phyloP scores from a whole-genome alignment of 331 rosid species.

The Dryas integrifolia region DNA sequence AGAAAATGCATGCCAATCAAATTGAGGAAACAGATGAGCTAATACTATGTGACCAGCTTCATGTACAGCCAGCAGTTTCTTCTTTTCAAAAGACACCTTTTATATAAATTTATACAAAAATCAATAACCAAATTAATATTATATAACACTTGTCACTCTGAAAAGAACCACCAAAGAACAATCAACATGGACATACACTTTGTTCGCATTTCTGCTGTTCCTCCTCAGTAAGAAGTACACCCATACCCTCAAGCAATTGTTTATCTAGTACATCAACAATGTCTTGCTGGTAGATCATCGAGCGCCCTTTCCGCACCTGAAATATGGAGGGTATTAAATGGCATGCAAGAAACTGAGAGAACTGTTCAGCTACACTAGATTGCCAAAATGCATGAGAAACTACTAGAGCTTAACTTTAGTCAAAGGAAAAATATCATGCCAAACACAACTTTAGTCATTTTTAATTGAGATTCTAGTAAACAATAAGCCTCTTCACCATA shows the following conservation, averaged over 20 bases:
- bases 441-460: neutral
- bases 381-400: slow-evolving; percentile 16
- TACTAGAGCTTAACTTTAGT: neutral
- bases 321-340: slow-evolving; percentile 18
- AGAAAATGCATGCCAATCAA: slow-evolving; percentile 98
- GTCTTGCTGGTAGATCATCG: slow-evolving; percentile 68
- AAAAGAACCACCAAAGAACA: slow-evolving; percentile 7
- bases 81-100: slow-evolving; percentile 75
- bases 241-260: slow-evolving; percentile 98
- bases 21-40: slow-evolving; percentile 93
- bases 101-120: slow-evolving; percentile 17
- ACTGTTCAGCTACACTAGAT: neutral
- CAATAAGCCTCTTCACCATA: neutral
- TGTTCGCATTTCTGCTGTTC: slow-evolving; percentile 90
- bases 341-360: slow-evolving; percentile 1
- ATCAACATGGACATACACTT: slow-evolving; percentile 48
- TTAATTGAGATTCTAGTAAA: neutral
- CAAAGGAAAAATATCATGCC: neutral
- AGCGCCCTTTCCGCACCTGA: slow-evolving; percentile 89
- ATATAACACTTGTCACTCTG: slow-evolving; percentile 2
- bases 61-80: slow-evolving; percentile 87
- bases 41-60: slow-evolving; percentile 93
- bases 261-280: slow-evolving; percentile 86
- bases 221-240: slow-evolving; percentile 96
- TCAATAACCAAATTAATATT: slow-evolving; percentile 9